phyloP scores from a whole-genome alignment of 805 yeast genomes.

The Monosporozyma siamensis region DNA sequence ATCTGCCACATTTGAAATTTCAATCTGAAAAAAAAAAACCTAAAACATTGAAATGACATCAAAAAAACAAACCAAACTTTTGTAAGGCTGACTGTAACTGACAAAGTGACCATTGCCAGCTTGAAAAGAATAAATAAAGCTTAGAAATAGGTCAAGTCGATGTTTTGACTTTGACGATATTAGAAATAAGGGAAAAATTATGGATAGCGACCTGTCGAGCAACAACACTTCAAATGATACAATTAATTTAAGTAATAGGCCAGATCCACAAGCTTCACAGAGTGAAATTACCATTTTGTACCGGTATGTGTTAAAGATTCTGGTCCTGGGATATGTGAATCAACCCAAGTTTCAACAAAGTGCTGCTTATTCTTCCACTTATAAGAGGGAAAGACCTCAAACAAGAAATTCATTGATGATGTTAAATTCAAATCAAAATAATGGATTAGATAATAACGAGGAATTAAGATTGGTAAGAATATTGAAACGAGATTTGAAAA shows the following conservation, averaged over 20 bases:
- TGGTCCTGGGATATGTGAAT: conserved; percentile 50
- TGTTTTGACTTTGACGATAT: background rate
- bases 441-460: background rate
- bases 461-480: background rate
- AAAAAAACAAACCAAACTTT: too few species aligned
- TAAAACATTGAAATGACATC: too few species aligned
- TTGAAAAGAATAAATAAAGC: too few species aligned
- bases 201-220: background rate
- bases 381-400: background rate
- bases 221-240: conserved; percentile 5
- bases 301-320: conserved; percentile 42
- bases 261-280: conserved; percentile 1
- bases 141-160: too few species aligned
- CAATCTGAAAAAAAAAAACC: too few species aligned
- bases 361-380: conserved; percentile 3
- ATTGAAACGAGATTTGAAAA: conserved; percentile 27
- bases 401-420: conserved; percentile 19
- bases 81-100: too few species aligned
- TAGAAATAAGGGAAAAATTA: background rate
- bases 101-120: too few species aligned
- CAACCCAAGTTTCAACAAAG: conserved; percentile 48
- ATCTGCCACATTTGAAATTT: too few species aligned
- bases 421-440: conserved; percentile 5
- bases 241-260: conserved; percentile 8
- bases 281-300: conserved; percentile 32